These are phyloP conservation scores for Lentinula aciculospora DNA, from an alignment of 768 basidiomycete genomes.

Conservation along the genomic window DNA sequence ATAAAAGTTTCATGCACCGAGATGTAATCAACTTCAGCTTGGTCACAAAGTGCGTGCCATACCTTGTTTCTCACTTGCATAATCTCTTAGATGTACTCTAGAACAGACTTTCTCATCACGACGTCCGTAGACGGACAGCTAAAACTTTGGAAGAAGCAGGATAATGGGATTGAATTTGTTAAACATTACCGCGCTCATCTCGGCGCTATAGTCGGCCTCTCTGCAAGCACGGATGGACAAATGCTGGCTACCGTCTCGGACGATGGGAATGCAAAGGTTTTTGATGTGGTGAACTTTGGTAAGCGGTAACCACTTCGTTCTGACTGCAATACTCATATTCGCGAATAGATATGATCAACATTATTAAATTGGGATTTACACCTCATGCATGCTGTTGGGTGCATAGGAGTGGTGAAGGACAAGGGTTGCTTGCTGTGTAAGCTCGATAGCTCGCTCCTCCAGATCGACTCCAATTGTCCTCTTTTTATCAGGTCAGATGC, in stretches of 20 bases:
- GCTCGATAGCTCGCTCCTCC: conserved; percentile 16
- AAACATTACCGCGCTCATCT: conserved; percentile 96
- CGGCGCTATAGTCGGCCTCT: conserved; percentile 69
- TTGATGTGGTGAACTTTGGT: conserved; percentile 99
- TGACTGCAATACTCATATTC: not conserved
- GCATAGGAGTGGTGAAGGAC: conserved; percentile 81
- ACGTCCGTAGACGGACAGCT: conserved; percentile 93
- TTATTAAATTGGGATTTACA: conserved; percentile 81
- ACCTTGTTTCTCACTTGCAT: not conserved
- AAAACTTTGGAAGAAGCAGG: conserved; percentile 99
- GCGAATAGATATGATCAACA: conserved; percentile 93
- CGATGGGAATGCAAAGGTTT: conserved; percentile 90
- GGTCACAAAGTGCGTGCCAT: conserved; percentile 69
- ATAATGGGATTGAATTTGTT: conserved; percentile 92
- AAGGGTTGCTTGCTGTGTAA: conserved; percentile 84
- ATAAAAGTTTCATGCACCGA: conserved; percentile 97
- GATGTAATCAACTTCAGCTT: conserved; percentile 86
- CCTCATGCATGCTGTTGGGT: conserved; percentile 96
- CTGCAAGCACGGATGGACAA: conserved; percentile 87
- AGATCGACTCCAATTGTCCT: conserved; percentile 3
- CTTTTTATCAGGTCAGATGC: conserved; percentile 80
- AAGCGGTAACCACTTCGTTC: conserved; percentile 18
- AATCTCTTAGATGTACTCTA: conserved; percentile 21
- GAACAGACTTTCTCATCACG: conserved; percentile 91
- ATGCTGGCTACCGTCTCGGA: conserved; percentile 89